Evolutionary conservation across 169 alveolate species (phyloP).

Genomic region (Plasmodium gaboni): DNA sequence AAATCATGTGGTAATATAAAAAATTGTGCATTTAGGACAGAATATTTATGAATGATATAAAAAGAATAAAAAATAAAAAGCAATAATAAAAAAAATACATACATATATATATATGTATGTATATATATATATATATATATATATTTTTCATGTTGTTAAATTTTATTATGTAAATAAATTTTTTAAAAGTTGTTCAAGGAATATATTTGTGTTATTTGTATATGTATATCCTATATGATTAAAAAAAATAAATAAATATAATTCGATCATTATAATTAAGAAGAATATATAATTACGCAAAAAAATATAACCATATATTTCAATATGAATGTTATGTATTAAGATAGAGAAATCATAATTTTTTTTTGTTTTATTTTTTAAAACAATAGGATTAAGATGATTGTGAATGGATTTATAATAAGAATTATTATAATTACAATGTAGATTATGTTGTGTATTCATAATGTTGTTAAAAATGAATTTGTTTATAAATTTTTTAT

Average conservation of each 20-base stretch:
- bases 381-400: conserved; percentile 47
- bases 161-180: conserved; percentile 34
- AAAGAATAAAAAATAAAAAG: too few relatives aligned
- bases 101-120: too few relatives aligned
- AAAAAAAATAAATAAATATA: conserved; percentile 28
- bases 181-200: conserved; percentile 60
- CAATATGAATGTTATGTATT: conserved; percentile 37
- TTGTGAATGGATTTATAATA: conserved; percentile 4
- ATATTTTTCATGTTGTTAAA: neutral
- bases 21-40: too few relatives aligned
- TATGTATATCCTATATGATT: conserved; percentile 50
- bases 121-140: too few relatives aligned
- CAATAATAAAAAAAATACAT: too few relatives aligned
- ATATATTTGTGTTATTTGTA: conserved; percentile 55
- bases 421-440: neutral
- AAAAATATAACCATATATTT: conserved; percentile 48
- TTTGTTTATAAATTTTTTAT: conserved; percentile 45
- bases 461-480: neutral
- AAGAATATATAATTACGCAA: conserved; percentile 58
- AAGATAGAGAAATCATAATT: conserved; percentile 53
- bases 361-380: conserved; percentile 34
- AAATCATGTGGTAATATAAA: too few relatives aligned
- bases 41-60: too few relatives aligned
- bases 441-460: neutral
- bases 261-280: conserved; percentile 46